A percentile compares a stretch with the other conserved stretches of the same genome.
phyloP scores from a whole-genome alignment of 305 asterid genomes.

The Fraxinus albicans region DNA sequence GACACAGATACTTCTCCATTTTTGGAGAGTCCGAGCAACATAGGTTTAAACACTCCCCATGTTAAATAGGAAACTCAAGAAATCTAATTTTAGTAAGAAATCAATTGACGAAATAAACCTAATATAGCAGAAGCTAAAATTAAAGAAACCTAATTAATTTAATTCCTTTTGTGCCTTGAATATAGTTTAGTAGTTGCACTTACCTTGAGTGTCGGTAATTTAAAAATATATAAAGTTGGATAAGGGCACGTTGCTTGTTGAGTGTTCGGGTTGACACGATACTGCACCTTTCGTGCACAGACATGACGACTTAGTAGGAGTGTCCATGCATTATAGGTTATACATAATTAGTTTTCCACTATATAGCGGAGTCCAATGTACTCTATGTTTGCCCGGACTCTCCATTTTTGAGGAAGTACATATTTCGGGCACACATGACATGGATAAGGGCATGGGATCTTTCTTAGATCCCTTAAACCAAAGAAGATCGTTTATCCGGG shows the following conservation, averaged over 20 bases:
- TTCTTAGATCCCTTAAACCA: neutral
- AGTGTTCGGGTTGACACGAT: neutral
- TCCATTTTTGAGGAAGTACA: neutral
- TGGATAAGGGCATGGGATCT: neutral
- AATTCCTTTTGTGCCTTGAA: neutral
- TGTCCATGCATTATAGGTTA: neutral
- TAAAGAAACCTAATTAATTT: neutral
- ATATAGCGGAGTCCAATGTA: neutral
- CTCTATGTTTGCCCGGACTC: neutral
- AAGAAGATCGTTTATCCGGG: neutral
- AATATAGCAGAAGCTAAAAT: neutral
- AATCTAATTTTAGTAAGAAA: neutral
- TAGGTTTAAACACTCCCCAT: neutral
- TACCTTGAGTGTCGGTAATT: neutral
- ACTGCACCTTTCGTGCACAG: neutral
- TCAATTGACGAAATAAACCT: neutral
- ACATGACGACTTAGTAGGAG: neutral
- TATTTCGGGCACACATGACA: neutral
- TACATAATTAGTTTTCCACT: neutral
- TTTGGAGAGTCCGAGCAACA: no score
- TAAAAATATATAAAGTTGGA: neutral
- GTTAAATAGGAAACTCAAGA: neutral
- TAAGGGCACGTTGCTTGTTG: neutral
- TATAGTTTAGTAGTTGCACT: neutral
- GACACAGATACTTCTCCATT: no score